phyloP scores from a whole-genome alignment of 73 alveolate species.

The Paramecium octaurelia region DNA sequence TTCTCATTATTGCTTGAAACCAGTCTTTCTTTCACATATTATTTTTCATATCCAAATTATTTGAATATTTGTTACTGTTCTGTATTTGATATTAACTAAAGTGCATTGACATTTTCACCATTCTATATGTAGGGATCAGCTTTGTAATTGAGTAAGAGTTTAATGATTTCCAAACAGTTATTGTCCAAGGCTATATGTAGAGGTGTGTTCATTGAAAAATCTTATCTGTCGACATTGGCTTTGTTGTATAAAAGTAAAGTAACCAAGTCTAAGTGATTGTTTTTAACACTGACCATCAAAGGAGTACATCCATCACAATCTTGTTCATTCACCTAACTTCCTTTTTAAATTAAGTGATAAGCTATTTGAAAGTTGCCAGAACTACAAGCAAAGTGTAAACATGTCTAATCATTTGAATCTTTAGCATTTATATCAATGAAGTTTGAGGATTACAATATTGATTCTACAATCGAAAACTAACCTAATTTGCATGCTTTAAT shows the following conservation, averaged over 20 bases:
- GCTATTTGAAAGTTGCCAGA: slow-evolving; percentile 2
- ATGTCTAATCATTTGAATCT: background rate
- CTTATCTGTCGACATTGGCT: slow-evolving; percentile 9
- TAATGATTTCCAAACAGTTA: background rate
- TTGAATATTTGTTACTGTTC: background rate
- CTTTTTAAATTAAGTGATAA: background rate
- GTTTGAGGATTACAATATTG: background rate
- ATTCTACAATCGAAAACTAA: background rate
- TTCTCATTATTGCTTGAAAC: background rate
- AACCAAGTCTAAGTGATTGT: background rate
- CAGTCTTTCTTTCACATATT: background rate
- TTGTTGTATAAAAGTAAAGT: background rate
- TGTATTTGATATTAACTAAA: background rate
- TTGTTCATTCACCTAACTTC: background rate
- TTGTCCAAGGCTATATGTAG: slow-evolving; percentile 32
- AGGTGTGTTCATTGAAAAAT: slow-evolving; percentile 23
- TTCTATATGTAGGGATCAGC: slow-evolving; percentile 22
- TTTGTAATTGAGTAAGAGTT: background rate
- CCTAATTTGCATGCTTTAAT: slow-evolving; percentile 26
- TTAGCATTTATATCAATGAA: slow-evolving; percentile 36
- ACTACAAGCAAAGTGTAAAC: slow-evolving; percentile 35
- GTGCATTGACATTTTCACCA: background rate
- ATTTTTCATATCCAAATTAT: slow-evolving; percentile 7
- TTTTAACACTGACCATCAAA: background rate
- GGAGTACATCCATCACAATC: slow-evolving; percentile 40